phyloP scores from a whole-genome alignment of 2,329 filamentous ascomycete genomes.

The Albifimbria verrucaria region DNA sequence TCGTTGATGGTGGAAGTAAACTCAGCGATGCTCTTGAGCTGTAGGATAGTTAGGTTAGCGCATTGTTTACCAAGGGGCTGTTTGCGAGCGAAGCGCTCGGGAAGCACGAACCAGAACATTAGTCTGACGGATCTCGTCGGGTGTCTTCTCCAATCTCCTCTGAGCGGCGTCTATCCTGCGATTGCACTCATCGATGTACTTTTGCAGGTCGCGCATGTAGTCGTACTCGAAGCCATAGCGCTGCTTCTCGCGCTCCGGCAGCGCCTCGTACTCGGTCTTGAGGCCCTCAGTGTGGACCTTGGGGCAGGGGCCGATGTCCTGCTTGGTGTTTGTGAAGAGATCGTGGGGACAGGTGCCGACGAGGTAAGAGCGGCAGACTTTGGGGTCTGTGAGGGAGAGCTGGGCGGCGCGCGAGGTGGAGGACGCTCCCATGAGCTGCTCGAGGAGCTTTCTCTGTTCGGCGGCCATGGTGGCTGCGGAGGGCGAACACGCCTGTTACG shows the following conservation, averaged over 20 bases:
- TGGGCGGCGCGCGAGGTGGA: conserved; percentile 72
- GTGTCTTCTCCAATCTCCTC: conserved; percentile 89
- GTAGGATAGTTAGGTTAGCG: conserved; percentile 9
- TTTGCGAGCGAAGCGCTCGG: too few relatives aligned
- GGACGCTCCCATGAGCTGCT: conserved; percentile 87
- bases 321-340: conserved; percentile 99
- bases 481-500: background rate
- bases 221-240: conserved; percentile 92
- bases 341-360: conserved; percentile 95
- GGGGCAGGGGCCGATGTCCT: conserved; percentile 85
- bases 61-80: too few relatives aligned
- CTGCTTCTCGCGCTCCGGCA: conserved; percentile 67
- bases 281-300: conserved; percentile 86
- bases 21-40: conserved; percentile 80
- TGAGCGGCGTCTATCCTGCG: conserved; percentile 88
- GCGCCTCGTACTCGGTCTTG: conserved; percentile 81
- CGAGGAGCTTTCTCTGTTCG: conserved; percentile 96
- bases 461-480: conserved; percentile 67
- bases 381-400: conserved; percentile 84
- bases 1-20: conserved; percentile 74
- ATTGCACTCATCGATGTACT: conserved; percentile 97
- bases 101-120: conserved; percentile 62
- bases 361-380: conserved; percentile 92
- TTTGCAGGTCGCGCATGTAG: conserved; percentile 92
- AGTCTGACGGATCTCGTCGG: conserved; percentile 94